Evolutionary conservation across 2,329 filamentous ascomycete genomes (phyloP), one percentile per base, ranked within the genome.

Genomic region (Colletotrichum sp.): DNA sequence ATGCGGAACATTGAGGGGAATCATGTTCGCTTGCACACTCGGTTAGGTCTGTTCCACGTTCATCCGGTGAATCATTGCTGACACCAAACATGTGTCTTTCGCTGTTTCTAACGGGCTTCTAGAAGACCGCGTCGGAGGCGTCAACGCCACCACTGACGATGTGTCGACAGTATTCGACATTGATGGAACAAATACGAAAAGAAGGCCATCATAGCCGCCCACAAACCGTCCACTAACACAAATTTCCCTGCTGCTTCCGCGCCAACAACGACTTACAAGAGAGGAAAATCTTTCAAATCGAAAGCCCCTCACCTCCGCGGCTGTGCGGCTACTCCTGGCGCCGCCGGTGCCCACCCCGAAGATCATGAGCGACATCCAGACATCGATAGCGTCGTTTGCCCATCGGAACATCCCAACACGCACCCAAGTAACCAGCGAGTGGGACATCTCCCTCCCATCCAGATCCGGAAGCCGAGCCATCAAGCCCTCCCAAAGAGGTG

Each of bases 401-500:
- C 13, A 59, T 59, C 27, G 27, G 25, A 48, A 48, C 44, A 48
- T 48, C 44, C 44, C 44, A 48, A 48, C 44, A 48, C n/a, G 44
- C 44, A 22, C 1, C 61, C 32, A 65, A 44, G 44, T 7, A 48
- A n/a, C 34, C 32, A 65, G 2, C 61, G 22, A 30, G 61, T 65
- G 61, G 61, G 34, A 65, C 13, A 36, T 39, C n/a, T 39, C 22
- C 65, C 28, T 25, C 32, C n/a, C 61, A 34, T 63, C 73, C 69
- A 16, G 63, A 75, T 72, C 63, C 39, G 69, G 69, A 72, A 68
- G 69, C 30, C 73, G 55, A 68, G 27, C 28, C 32, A n/a, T 8
- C n/a, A 19, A 28, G 27, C 34, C 63, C 28, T 75, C 63, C 73
- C 73, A 68, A 75, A 68, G 15, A 72, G 68, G 68, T 48, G 55